These are phyloP conservation scores for Rosa hybrid DNA, from an alignment of 331 rosid genomes.

Conservation along the genomic window DNA sequence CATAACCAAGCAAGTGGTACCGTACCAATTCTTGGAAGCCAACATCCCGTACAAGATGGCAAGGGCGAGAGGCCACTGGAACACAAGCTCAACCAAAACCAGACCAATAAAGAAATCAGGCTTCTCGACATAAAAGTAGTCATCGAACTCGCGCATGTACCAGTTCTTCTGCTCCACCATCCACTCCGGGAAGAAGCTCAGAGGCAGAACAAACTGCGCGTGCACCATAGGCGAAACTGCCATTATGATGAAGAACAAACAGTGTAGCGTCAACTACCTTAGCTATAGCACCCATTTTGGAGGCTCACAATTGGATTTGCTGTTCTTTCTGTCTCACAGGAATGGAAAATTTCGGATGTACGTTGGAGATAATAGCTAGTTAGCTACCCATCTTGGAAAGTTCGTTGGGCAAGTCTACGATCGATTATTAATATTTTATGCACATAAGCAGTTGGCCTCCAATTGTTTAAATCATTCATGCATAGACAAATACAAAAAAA, in stretches of 20 bases:
- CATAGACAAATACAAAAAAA: too few species aligned
- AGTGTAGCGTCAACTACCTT: not conserved
- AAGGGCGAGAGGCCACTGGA: slow-evolving; percentile 72
- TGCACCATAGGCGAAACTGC: not conserved
- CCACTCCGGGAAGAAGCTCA: slow-evolving; percentile 40
- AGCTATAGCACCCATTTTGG: not conserved
- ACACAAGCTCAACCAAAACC: slow-evolving; percentile 62
- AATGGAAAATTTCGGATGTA: too few species aligned
- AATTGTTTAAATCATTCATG: not conserved
- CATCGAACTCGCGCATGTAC: slow-evolving; percentile 46
- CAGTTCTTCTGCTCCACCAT: slow-evolving; percentile 47
- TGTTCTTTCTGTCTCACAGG: not conserved
- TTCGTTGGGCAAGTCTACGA: not conserved
- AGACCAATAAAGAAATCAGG: slow-evolving; percentile 67
- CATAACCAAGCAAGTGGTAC: slow-evolving; percentile 73
- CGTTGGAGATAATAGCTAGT: not conserved
- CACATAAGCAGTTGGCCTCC: not conserved
- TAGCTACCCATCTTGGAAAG: not conserved
- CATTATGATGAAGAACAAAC: not conserved
- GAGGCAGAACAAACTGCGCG: not conserved
- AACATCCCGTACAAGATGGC: slow-evolving; percentile 54
- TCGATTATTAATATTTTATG: not conserved
- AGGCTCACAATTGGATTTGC: not conserved
- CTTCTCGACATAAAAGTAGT: slow-evolving; percentile 52
- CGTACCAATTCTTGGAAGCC: slow-evolving; percentile 59